Conservation (phyloP, 2,329 filamentous ascomycete species). For the Orbilia oligospora region DNA sequence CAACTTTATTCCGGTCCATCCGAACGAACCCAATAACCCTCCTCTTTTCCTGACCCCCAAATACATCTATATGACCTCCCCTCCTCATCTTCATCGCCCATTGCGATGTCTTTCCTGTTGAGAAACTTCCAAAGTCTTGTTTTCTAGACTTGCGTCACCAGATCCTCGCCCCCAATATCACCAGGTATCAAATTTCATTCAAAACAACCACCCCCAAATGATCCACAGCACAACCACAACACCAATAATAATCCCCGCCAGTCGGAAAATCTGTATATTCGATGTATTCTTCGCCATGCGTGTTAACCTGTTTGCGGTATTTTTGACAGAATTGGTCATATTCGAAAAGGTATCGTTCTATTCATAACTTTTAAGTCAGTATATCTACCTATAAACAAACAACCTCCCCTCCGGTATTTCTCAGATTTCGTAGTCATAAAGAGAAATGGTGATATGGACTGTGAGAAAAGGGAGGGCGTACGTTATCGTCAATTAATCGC, state of each 20-base stretch:
- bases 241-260: conserved; percentile 84
- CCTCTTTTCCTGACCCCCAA: not conserved
- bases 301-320: conserved; percentile 83
- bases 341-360: conserved; percentile 91
- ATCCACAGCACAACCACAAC: conserved; percentile 83
- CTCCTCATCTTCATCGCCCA: not conserved
- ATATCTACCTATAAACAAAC: too few species aligned
- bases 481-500: conserved; percentile 87
- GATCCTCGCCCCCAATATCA: not conserved
- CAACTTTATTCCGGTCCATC: conserved; percentile 25
- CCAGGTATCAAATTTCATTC: conserved; percentile 57
- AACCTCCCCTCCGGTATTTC: too few species aligned
- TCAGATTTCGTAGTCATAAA: too few species aligned
- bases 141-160: not conserved
- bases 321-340: conserved; percentile 85
- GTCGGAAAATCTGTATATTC: conserved; percentile 89
- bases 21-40: conserved; percentile 10
- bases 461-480: conserved; percentile 68
- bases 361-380: not conserved
- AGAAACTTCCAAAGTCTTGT: not conserved
- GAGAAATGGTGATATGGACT: conserved; percentile 1
- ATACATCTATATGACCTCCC: not conserved
- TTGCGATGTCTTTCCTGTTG: not conserved
- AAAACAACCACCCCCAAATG: conserved; percentile 76
- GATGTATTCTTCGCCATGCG: conserved; percentile 94